Evolutionary conservation across 2,329 filamentous ascomycete genomes (phyloP).

Genomic region (Keithomyces neogunnii): DNA sequence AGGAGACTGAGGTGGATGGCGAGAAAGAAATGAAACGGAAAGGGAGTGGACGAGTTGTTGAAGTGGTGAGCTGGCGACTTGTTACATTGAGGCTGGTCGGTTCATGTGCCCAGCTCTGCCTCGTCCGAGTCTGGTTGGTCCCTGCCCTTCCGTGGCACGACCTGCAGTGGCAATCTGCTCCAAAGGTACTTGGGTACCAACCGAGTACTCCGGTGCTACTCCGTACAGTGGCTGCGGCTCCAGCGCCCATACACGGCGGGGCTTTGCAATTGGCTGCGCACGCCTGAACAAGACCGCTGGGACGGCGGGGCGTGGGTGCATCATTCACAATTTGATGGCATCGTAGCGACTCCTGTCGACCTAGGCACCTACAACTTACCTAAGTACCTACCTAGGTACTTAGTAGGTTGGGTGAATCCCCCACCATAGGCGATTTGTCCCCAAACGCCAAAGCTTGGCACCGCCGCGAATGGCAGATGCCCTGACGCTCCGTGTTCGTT

Average conservation of each 20-base stretch:
- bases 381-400: no score
- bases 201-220: not conserved
- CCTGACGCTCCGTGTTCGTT: not conserved
- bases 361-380: no score
- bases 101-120: conserved; percentile 1
- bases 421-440: not conserved
- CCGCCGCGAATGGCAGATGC: not conserved
- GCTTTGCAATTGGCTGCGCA: no score
- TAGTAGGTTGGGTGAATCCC: not conserved
- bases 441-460: not conserved
- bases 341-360: no score
- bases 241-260: no score
- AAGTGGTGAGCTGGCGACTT: not conserved
- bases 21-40: conserved; percentile 1
- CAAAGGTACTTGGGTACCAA: not conserved
- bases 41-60: conserved; percentile 1
- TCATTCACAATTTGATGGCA: no score
- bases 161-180: not conserved
- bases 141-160: not conserved
- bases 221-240: not conserved
- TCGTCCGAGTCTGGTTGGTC: not conserved
- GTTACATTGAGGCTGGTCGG: no score
- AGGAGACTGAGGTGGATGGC: conserved; percentile 3
- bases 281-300: no score
- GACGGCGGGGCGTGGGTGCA: no score